Conservation (phyloP, 1,284 basidiomycete species). For the Nidula niveotomentosa region DNA sequence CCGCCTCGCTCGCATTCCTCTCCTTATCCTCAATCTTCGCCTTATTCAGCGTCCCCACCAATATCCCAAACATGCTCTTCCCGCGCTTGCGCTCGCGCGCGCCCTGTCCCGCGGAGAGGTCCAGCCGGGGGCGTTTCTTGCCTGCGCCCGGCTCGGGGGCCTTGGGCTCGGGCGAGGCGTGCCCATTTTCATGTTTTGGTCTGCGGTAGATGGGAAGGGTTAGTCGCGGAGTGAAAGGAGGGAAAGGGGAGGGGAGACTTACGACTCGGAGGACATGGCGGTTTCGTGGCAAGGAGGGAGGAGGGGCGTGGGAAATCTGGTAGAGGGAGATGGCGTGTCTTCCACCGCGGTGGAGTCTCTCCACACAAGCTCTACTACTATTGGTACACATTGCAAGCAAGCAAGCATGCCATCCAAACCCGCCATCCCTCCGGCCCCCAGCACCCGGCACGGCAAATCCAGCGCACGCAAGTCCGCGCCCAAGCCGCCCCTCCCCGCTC, state of each 20-base stretch:
- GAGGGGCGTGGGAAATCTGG: constrained; percentile 4
- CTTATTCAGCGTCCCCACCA: constrained; percentile 78
- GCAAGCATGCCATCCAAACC: constrained; percentile 6
- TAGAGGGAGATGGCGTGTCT: neutral
- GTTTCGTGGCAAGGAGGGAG: neutral
- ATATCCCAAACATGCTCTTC: constrained; percentile 80
- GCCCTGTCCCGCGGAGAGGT: constrained; percentile 47
- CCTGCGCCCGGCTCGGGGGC: constrained; percentile 32
- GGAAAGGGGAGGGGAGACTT: constrained; percentile 6
- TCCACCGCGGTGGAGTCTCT: neutral
- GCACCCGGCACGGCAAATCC: neutral
- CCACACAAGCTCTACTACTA: neutral
- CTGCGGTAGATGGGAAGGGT: neutral
- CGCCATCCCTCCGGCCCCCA: neutral
- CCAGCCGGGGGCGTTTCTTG: constrained; percentile 70
- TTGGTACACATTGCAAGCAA: too few species aligned
- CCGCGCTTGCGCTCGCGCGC: constrained; percentile 71
- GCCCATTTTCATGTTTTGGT: constrained; percentile 5
- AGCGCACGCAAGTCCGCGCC: constrained; percentile 16
- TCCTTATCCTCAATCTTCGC: constrained; percentile 81
- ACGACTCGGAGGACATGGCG: constrained; percentile 46
- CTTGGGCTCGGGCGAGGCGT: constrained; percentile 28
- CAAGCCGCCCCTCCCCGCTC: constrained; percentile 52
- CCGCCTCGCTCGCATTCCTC: constrained; percentile 76
- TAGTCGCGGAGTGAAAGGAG: neutral